phyloP scores from a whole-genome alignment of 225 moss, liverwort and hornwort genomes.

The Anthoceros angustus region DNA sequence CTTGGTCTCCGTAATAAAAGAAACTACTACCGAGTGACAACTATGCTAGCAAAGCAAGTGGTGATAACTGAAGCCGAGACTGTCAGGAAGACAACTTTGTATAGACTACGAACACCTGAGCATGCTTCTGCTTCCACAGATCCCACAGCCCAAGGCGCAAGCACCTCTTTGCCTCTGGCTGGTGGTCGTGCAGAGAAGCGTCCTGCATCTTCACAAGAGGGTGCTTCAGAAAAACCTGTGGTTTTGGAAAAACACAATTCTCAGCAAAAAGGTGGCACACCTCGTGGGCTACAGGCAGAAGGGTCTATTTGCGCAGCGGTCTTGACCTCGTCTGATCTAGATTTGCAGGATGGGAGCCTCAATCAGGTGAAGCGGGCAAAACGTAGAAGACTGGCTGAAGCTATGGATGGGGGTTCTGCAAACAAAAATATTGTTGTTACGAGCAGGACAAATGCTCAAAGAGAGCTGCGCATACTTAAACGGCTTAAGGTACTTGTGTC shows the following conservation, averaged over 20 bases:
- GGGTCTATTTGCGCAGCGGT: no score
- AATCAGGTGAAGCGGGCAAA: neutral
- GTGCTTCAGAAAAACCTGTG: no score
- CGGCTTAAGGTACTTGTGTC: conserved; percentile 54
- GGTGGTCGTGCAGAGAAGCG: no score
- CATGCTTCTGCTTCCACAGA: conserved; percentile 31
- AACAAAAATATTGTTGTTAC: conserved; percentile 33
- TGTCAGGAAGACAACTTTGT: conserved; percentile 89
- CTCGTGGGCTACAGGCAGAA: no score
- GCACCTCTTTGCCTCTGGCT: neutral
- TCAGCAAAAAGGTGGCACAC: no score
- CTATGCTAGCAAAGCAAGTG: conserved; percentile 61
- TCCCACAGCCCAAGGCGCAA: neutral
- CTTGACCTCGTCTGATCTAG: neutral
- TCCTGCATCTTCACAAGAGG: no score
- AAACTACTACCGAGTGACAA: conserved; percentile 80
- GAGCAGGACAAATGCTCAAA: conserved; percentile 65
- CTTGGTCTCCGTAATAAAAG: conserved; percentile 93
- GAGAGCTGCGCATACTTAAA: conserved; percentile 77
- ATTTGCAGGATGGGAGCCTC: neutral
- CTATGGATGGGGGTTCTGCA: conserved; percentile 3
- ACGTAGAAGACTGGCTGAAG: no score
- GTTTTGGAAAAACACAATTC: no score
- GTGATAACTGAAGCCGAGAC: conserved; percentile 84
- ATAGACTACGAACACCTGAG: conserved; percentile 61